A percentile compares a stretch with the other conserved stretches of the same genome.
Evolutionary conservation across 768 basidiomycete species (phyloP).

Genomic region (Naganishia vishniacii): DNA sequence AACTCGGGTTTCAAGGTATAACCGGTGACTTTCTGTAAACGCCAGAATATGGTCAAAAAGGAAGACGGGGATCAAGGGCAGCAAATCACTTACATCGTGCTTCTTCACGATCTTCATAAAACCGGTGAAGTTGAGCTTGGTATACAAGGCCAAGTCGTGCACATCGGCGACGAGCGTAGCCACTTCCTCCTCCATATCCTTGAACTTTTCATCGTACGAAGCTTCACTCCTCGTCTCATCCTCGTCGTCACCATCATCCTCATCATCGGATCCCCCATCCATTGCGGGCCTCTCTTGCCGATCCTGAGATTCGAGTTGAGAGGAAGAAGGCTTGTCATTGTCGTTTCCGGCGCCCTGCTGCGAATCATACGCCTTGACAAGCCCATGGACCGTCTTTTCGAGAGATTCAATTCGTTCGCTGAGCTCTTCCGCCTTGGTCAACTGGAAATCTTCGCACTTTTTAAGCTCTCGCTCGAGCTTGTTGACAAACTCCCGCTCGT

Average conservation of each 20-base stretch:
- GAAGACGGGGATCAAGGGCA: not conserved
- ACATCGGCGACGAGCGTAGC: conserved; percentile 80
- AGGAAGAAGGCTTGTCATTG: not conserved
- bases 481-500: conserved; percentile 74
- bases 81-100: conserved; percentile 66
- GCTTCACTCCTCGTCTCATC: conserved; percentile 59
- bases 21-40: conserved; percentile 79
- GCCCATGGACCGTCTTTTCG: conserved; percentile 69
- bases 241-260: conserved; percentile 52
- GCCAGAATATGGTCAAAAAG: not conserved
- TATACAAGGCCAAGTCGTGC: conserved; percentile 70
- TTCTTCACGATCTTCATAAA: conserved; percentile 99
- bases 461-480: conserved; percentile 80
- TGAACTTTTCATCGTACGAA: conserved; percentile 73
- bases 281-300: not conserved
- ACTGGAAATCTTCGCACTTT: conserved; percentile 91
- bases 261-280: conserved; percentile 38
- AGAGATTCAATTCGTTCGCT: conserved; percentile 73
- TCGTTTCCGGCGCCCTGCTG: not conserved
- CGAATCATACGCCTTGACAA: conserved; percentile 54
- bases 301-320: conserved; percentile 11
- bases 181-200: conserved; percentile 83
- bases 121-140: conserved; percentile 95
- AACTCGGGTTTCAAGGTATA: conserved; percentile 77
- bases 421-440: conserved; percentile 69